Base-by-base conservation (phyloP, 2,329 filamentous ascomycete genomes). In the Fusarium torreyae region DNA sequence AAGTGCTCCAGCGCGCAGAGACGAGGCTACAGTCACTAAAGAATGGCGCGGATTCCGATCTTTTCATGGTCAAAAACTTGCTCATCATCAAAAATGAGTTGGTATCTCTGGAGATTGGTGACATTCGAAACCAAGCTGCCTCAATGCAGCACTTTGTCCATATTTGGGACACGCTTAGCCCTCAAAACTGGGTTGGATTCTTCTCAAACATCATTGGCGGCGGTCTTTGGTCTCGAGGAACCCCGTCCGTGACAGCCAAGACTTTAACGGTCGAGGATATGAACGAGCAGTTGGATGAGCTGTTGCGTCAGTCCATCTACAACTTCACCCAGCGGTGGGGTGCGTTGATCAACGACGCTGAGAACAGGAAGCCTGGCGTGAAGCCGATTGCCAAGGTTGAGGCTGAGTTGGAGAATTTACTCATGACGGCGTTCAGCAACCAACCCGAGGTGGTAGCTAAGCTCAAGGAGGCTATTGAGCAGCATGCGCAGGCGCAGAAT, bases 41-140 rank as follows among this genome's bases (percentile, higher is more conserved):
- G 69, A 76, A 80, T 57, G 84, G 86, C 22, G 77, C 91, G 8
- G 94, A 98, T 77, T 88, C 92, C 0, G 92, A 97, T 71, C 86
- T 99, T 6, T 99, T 99, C 80, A 90, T 98, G 75, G 91, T 99
- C 74, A 96, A 95, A 73, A 97, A 99, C 77, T 87, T 99, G 3
- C 91, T 99, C 50, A 91, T 98, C 50, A 88, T 99, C 52, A 98
- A 98, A 80, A 97, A 98, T 77, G 93, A 98, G 77, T 92, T 99
- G 52, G 90, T 99, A 26, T 94, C 94, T 11, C 94, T 99, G 66
- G 96, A 99, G 81, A 98, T 99, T 70, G 94, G 88, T 52, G 88
- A 90, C 69, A 85, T 89, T 17, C 83, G 88, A 62, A 86, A 85
- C 57, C 83, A 86, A 44, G 63, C 76, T 14, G 62, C 71, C 26